Evolutionary conservation across 345 rosid genomes (phyloP).

Genomic region (Hypericum androsaemum): DNA sequence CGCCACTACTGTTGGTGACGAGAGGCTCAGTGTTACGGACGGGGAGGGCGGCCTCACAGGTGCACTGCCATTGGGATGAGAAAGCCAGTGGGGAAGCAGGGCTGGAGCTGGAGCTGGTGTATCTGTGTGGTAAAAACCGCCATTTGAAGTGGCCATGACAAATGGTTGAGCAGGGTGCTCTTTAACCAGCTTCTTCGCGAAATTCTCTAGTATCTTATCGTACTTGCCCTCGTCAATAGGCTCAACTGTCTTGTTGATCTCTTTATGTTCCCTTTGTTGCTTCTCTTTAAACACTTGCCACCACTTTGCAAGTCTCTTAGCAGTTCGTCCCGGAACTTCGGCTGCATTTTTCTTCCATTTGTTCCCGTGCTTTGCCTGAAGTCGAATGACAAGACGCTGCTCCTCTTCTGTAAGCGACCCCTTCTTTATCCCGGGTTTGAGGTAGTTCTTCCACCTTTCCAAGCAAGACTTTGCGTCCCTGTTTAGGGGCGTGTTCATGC

Average conservation of each 20-base stretch:
- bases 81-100: slow-evolving; percentile 79
- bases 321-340: slow-evolving; percentile 91
- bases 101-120: slow-evolving; percentile 35
- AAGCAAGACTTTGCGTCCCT: slow-evolving; percentile 93
- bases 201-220: slow-evolving; percentile 80
- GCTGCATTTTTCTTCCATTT: slow-evolving; percentile 95
- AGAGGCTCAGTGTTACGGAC: slow-evolving; percentile 71
- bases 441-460: slow-evolving; percentile 95
- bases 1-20: slow-evolving; percentile 66
- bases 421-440: slow-evolving; percentile 96
- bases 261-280: slow-evolving; percentile 85
- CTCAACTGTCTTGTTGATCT: slow-evolving; percentile 47
- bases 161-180: slow-evolving; percentile 45
- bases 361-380: slow-evolving; percentile 85
- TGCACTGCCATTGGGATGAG: slow-evolving; percentile 45
- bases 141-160: slow-evolving; percentile 69
- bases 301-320: slow-evolving; percentile 95
- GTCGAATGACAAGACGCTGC: slow-evolving; percentile 77
- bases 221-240: slow-evolving; percentile 84
- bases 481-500: slow-evolving; percentile 72
- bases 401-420: slow-evolving; percentile 90
- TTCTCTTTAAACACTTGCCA: slow-evolving; percentile 98
- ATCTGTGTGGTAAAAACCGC: slow-evolving; percentile 53
- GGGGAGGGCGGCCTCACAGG: slow-evolving; percentile 57
- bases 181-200: slow-evolving; percentile 87